Evolutionary conservation across 2,329 filamentous ascomycete genomes (phyloP).

Genomic region (Aspergillus udagawae): DNA sequence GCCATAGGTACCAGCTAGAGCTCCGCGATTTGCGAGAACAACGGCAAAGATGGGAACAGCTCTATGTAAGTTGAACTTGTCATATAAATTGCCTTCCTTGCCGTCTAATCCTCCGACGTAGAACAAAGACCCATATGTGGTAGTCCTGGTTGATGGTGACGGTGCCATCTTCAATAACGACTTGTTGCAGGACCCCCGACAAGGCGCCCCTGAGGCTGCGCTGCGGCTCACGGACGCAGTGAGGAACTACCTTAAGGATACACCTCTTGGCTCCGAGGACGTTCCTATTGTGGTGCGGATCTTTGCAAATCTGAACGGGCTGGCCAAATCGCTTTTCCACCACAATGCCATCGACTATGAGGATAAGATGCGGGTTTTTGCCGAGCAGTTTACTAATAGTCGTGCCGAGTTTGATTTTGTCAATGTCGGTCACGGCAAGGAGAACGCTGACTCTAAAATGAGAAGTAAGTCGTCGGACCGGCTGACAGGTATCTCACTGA

Average conservation of each 20-base stretch:
- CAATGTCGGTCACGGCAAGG: constrained; percentile 7
- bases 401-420: constrained; percentile 10
- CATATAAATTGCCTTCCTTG: background rate
- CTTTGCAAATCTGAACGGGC: constrained; percentile 10
- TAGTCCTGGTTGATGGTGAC: constrained; percentile 11
- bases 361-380: constrained; percentile 5
- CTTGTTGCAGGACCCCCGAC: constrained; percentile 1
- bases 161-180: constrained; percentile 10
- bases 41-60: background rate
- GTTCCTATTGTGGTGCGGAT: constrained; percentile 9
- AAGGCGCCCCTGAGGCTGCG: constrained; percentile 9
- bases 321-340: constrained; percentile 3
- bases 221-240: constrained; percentile 5
- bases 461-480: background rate
- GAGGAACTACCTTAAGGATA: background rate
- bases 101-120: background rate
- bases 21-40: background rate
- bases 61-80: background rate
- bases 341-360: constrained; percentile 1
- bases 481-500: background rate
- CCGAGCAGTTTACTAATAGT: constrained; percentile 10
- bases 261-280: background rate
- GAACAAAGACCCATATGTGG: constrained; percentile 7
- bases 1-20: background rate
- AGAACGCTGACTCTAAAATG: constrained; percentile 11